Conservation (phyloP, 208 protist species). For the Leishmania lainsoni region DNA sequence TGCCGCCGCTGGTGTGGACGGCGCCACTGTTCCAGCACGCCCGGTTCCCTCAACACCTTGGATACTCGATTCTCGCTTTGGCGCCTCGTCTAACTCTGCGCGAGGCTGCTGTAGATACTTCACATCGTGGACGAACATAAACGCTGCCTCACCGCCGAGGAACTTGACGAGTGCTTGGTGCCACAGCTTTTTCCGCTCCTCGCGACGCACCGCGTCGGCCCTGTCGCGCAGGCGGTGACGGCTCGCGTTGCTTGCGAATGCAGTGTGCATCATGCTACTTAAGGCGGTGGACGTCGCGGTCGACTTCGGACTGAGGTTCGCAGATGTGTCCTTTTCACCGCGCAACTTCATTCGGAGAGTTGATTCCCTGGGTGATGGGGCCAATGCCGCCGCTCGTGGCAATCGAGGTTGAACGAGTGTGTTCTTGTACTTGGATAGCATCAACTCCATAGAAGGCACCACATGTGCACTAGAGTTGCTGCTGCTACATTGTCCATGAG, state of each 20-base stretch:
- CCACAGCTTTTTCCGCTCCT: conserved; percentile 24
- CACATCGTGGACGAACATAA: conserved; percentile 25
- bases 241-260: conserved; percentile 7
- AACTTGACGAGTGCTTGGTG: conserved; percentile 15
- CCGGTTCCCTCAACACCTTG: background rate
- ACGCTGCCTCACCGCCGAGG: conserved; percentile 23
- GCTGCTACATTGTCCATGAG: background rate
- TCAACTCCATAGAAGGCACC: conserved; percentile 7
- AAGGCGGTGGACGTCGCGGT: background rate
- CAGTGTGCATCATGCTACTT: background rate
- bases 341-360: background rate
- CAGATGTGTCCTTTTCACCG: background rate
- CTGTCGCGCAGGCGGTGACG: conserved; percentile 18
- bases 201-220: conserved; percentile 14
- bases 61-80: background rate
- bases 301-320: background rate
- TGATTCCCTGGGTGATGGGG: background rate
- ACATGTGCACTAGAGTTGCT: too few species aligned
- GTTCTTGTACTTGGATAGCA: conserved; percentile 29
- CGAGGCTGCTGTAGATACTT: conserved; percentile 28
- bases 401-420: conserved; percentile 17
- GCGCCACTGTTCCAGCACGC: background rate
- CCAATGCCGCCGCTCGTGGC: conserved; percentile 8
- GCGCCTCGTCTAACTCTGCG: conserved; percentile 7
- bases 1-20: background rate